phyloP scores from a whole-genome alignment of 148 eudicot species.

The Cornus florida region DNA sequence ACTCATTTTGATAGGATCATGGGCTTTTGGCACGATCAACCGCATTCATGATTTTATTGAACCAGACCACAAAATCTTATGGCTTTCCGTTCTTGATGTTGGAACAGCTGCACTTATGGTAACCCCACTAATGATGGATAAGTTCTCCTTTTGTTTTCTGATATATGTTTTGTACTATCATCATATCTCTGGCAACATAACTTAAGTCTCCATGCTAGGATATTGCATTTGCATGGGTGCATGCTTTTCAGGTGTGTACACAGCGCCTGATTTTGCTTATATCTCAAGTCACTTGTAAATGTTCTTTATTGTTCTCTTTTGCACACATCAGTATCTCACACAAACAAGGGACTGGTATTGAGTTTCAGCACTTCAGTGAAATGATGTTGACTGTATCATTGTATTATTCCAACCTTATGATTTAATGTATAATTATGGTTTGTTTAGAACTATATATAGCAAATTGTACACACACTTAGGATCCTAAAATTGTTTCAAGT shows the following conservation, averaged over 20 bases:
- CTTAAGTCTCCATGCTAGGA: background rate
- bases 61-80: constrained; percentile 85
- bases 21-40: constrained; percentile 95
- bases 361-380: background rate
- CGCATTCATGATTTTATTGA: constrained; percentile 90
- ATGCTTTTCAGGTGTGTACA: background rate
- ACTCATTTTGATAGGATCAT: constrained; percentile 92
- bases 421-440: background rate
- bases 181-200: background rate
- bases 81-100: constrained; percentile 96
- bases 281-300: constrained; percentile 1
- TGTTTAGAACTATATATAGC: background rate
- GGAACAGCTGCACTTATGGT: constrained; percentile 97
- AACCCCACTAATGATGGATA: constrained; percentile 9
- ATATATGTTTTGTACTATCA: background rate
- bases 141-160: background rate
- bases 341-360: background rate
- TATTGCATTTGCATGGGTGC: background rate
- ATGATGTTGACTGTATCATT: background rate
- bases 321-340: background rate
- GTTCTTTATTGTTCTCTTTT: background rate
- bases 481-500: background rate
- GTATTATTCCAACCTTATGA: background rate
- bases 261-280: background rate
- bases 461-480: background rate